Conservation (phyloP, 768 basidiomycete species). For the Suillus sp. region DNA sequence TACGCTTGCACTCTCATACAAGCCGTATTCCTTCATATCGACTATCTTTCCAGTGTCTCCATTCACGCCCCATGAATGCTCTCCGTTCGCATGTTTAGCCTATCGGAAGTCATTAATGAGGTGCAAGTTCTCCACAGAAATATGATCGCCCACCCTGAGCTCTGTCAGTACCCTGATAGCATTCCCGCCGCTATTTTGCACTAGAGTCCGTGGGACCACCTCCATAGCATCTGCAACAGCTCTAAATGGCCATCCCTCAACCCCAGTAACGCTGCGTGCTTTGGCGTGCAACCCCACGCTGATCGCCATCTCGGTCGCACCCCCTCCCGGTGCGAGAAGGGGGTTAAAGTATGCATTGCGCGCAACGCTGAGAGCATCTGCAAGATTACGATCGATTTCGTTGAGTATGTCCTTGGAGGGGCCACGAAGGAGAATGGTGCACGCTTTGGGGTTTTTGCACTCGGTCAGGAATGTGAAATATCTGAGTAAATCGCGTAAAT, state of each 20-base stretch:
- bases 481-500: constrained; percentile 40
- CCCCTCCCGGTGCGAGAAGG: constrained; percentile 89
- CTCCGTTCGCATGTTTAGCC: constrained; percentile 95
- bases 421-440: constrained; percentile 96
- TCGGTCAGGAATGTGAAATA: constrained; percentile 98
- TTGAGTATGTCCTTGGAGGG: constrained; percentile 98
- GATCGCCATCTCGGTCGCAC: constrained; percentile 98
- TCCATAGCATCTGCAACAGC: constrained; percentile 97
- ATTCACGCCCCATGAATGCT: constrained; percentile 91
- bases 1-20: constrained; percentile 95
- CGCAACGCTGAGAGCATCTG: constrained; percentile 97
- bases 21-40: constrained; percentile 92
- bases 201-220: constrained; percentile 92
- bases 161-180: constrained; percentile 92
- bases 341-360: constrained; percentile 98
- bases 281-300: constrained; percentile 82
- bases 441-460: constrained; percentile 89
- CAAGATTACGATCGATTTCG: constrained; percentile 96
- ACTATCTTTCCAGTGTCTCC: constrained; percentile 95
- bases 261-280: constrained; percentile 79
- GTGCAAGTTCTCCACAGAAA: not conserved
- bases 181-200: constrained; percentile 96
- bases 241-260: constrained; percentile 88
- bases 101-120: constrained; percentile 29
- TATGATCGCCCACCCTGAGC: constrained; percentile 65